Percentiles rank a stretch among this genome's conserved stretches.
Conservation (phyloP, 2,329 filamentous ascomycete genomes). For the Phyllachora maydis region DNA sequence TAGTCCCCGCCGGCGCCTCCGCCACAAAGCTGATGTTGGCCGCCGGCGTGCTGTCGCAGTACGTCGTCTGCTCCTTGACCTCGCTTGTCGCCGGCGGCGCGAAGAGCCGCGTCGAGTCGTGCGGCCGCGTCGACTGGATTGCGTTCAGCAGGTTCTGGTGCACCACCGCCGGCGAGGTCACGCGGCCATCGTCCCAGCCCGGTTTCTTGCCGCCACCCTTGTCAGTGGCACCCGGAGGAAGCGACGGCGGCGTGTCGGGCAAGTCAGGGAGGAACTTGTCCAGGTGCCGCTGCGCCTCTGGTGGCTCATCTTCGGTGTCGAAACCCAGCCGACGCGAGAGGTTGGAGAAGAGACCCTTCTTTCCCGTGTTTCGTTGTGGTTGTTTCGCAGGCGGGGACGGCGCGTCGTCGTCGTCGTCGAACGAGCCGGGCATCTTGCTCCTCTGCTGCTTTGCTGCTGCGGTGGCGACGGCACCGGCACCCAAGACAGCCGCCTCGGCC, state of each 20-base stretch:
- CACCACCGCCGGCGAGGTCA: constrained; percentile 37
- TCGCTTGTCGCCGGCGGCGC: constrained; percentile 48
- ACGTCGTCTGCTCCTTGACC: constrained; percentile 65
- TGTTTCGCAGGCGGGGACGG: too few relatives aligned
- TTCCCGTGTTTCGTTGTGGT: constrained; percentile 18
- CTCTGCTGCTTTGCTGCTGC: constrained; percentile 7
- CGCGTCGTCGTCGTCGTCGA: constrained; percentile 26
- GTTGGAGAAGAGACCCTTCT: constrained; percentile 43
- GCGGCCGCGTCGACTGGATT: constrained; percentile 56
- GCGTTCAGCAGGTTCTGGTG: constrained; percentile 59
- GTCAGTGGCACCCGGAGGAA: neutral
- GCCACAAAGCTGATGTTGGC: constrained; percentile 54
- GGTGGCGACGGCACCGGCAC: too few relatives aligned
- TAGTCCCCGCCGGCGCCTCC: constrained; percentile 49
- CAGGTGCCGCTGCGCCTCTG: constrained; percentile 18
- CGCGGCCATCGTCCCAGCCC: constrained; percentile 23
- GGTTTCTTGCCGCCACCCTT: neutral
- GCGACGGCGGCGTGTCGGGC: constrained; percentile 1
- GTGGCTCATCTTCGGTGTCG: constrained; percentile 28
- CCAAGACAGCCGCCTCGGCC: constrained; percentile 14
- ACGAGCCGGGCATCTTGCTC: constrained; percentile 52
- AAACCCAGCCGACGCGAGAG: constrained; percentile 49
- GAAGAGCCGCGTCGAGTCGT: constrained; percentile 56
- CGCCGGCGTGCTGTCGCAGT: constrained; percentile 61
- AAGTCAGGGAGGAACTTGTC: constrained; percentile 21